Percentiles rank a stretch among this genome's conserved stretches.
Evolutionary conservation across 371 early-diverging fungal species (phyloP).

Genomic region (Apophysomyces trapeziformis): DNA sequence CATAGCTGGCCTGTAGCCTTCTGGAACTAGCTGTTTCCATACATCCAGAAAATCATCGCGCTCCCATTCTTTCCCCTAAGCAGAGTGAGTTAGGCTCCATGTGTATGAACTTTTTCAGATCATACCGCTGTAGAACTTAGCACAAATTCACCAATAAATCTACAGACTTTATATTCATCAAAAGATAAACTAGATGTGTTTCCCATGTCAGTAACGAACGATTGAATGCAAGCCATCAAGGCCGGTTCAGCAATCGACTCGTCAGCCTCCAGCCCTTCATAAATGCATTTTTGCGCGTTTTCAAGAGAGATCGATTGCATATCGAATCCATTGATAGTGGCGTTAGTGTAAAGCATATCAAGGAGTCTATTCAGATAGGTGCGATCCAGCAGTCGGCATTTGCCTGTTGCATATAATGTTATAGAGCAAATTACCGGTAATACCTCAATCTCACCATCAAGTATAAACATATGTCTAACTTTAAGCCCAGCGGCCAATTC

Average conservation of each 20-base stretch:
- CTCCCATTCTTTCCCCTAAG: conserved; percentile 55
- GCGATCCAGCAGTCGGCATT: conserved; percentile 41
- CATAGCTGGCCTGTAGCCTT: conserved; percentile 36
- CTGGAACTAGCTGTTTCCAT: conserved; percentile 49
- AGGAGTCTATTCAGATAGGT: conserved; percentile 34
- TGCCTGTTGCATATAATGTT: conserved; percentile 17
- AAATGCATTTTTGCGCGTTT: conserved; percentile 33
- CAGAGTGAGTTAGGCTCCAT: neutral
- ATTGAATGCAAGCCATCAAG: conserved; percentile 31
- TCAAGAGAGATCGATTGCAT: conserved; percentile 25
- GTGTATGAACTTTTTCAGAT: neutral
- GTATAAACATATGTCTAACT: conserved; percentile 39
- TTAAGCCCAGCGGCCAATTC: conserved; percentile 48
- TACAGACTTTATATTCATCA: conserved; percentile 37
- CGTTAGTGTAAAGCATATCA: conserved; percentile 42
- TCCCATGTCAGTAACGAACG: conserved; percentile 23
- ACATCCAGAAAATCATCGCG: conserved; percentile 47
- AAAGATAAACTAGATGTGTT: conserved; percentile 15
- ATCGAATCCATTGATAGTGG: conserved; percentile 28
- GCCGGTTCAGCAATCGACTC: conserved; percentile 40
- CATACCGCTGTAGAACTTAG: conserved; percentile 27
- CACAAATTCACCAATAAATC: conserved; percentile 46
- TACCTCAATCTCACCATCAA: conserved; percentile 33
- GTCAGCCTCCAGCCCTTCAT: conserved; percentile 24
- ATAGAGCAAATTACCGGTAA: neutral